Conservation (phyloP, 2,329 filamentous ascomycete genomes). For the Epicoccum nigrum region DNA sequence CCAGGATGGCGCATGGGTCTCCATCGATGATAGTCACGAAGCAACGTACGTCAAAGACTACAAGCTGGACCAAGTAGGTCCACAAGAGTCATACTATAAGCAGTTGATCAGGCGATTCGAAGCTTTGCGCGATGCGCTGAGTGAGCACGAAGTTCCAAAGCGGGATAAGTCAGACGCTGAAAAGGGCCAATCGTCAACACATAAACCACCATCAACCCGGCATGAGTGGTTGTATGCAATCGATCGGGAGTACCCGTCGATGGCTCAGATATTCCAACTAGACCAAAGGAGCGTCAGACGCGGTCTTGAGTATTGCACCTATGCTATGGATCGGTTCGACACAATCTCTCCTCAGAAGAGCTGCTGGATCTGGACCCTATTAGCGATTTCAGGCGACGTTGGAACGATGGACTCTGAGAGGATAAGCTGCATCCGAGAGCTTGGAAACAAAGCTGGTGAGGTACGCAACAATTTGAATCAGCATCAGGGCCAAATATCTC, state of each 20-base stretch:
- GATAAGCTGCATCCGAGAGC: conserved; percentile 75
- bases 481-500: conserved; percentile 1
- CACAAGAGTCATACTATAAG: conserved; percentile 71
- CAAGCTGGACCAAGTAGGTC: conserved; percentile 31
- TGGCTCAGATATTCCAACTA: conserved; percentile 59
- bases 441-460: conserved; percentile 77
- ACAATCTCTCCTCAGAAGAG: conserved; percentile 71
- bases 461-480: conserved; percentile 52
- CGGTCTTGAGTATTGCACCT: conserved; percentile 65
- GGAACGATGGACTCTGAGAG: conserved; percentile 78
- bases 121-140: conserved; percentile 67
- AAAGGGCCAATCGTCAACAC: not conserved
- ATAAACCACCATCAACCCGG: conserved; percentile 43
- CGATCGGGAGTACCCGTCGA: conserved; percentile 51
- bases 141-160: conserved; percentile 59
- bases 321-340: conserved; percentile 67
- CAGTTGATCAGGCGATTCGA: conserved; percentile 70
- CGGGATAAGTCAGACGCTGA: conserved; percentile 46
- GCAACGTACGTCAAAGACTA: conserved; percentile 17
- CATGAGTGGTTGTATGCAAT: conserved; percentile 42
- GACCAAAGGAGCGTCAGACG: conserved; percentile 69
- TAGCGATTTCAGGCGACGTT: conserved; percentile 75
- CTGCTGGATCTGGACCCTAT: conserved; percentile 83
- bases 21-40: conserved; percentile 50
- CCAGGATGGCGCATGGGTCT: conserved; percentile 78